phyloP scores from a whole-genome alignment of 139 green algal genomes.

The Zygnema circumcarinatum region DNA sequence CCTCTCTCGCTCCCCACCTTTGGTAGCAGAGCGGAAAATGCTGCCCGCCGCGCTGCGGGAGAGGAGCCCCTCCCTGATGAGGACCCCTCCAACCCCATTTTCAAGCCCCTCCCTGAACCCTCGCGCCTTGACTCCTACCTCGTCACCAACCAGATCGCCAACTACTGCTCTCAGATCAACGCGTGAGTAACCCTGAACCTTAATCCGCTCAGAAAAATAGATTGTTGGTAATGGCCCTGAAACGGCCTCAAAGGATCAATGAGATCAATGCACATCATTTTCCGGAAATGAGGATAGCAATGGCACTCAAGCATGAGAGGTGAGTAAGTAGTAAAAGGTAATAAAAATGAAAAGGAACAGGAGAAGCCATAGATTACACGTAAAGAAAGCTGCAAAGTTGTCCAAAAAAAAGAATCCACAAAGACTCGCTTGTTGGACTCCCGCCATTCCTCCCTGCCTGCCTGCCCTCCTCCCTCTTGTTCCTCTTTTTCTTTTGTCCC shows the following conservation, averaged over 20 bases:
- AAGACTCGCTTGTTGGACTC: too few species aligned
- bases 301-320: background rate
- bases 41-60: slow-evolving; percentile 71
- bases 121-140: slow-evolving; percentile 88
- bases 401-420: too few species aligned
- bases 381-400: too few species aligned
- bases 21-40: slow-evolving; percentile 89
- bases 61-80: slow-evolving; percentile 96
- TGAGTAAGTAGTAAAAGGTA: too few species aligned
- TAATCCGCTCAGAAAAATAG: background rate
- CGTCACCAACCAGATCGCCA: slow-evolving; percentile 72
- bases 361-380: background rate
- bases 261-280: slow-evolving; percentile 5
- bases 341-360: too few species aligned
- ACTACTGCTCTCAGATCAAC: slow-evolving; percentile 67
- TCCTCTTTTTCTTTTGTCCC: background rate
- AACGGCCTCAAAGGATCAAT: slow-evolving; percentile 6
- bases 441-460: background rate
- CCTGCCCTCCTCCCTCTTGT: background rate
- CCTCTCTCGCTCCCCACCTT: slow-evolving; percentile 3
- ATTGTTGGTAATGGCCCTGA: slow-evolving; percentile 13
- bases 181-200: slow-evolving; percentile 13
- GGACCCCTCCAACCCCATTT: slow-evolving; percentile 79
- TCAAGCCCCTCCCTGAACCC: slow-evolving; percentile 89
- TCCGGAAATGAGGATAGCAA: background rate